These are phyloP conservation scores for Termitomyces sp. DNA, from an alignment of 768 basidiomycete species.

Conservation along the genomic window DNA sequence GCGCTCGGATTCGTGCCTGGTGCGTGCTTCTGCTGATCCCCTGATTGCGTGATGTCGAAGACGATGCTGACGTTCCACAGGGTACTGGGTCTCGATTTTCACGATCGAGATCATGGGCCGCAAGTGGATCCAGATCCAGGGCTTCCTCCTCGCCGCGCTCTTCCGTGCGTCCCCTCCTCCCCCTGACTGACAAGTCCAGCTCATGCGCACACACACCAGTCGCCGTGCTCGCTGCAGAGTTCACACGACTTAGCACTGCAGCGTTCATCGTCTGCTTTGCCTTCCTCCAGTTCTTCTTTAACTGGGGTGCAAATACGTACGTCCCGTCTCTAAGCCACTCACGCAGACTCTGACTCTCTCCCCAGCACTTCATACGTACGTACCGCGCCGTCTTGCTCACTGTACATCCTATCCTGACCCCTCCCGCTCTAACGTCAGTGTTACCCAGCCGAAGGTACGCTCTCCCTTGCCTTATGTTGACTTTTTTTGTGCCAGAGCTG, in stretches of 20 bases:
- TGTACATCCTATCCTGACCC: background rate
- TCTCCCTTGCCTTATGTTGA: background rate
- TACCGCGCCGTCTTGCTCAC: background rate
- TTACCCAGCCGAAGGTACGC: slow-evolving; percentile 56
- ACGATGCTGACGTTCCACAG: slow-evolving; percentile 19
- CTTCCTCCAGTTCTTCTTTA: slow-evolving; percentile 77
- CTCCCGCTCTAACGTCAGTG: slow-evolving; percentile 28
- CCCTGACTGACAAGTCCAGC: background rate
- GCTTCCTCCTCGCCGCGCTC: slow-evolving; percentile 64
- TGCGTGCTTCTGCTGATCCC: slow-evolving; percentile 12
- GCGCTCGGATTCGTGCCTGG: slow-evolving; percentile 75
- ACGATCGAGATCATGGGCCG: slow-evolving; percentile 71
- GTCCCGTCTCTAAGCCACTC: slow-evolving; percentile 14
- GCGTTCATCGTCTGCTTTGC: slow-evolving; percentile 72
- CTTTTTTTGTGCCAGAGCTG: background rate
- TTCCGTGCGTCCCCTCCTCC: slow-evolving; percentile 46
- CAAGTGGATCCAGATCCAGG: slow-evolving; percentile 71
- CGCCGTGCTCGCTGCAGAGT: slow-evolving; percentile 63
- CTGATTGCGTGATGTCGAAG: background rate
- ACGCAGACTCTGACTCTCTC: background rate
- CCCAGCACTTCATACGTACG: slow-evolving; percentile 48
- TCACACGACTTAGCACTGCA: slow-evolving; percentile 46
- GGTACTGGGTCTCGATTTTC: slow-evolving; percentile 65
- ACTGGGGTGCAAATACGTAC: slow-evolving; percentile 71
- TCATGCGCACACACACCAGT: background rate